Conservation (phyloP, 2,329 filamentous ascomycete genomes). For the Beauveria pseudobassiana region DNA sequence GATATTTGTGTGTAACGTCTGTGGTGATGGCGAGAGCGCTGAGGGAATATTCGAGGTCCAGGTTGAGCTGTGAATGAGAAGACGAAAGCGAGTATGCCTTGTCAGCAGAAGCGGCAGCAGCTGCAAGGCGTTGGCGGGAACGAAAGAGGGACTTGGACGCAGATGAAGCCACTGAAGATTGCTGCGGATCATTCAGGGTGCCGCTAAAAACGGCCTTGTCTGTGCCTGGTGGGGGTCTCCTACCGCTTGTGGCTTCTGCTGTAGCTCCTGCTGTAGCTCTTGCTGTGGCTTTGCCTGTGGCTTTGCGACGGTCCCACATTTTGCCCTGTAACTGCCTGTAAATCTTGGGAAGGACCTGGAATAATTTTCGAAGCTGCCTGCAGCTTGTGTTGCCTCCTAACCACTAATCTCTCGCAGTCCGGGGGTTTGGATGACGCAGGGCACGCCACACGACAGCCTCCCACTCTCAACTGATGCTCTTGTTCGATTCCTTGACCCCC, state of each 20-base stretch:
- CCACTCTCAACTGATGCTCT: background rate
- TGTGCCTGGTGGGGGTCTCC: background rate
- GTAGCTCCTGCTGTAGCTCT: too few species aligned
- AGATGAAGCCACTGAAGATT: background rate
- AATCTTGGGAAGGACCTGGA: background rate
- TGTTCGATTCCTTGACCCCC: background rate
- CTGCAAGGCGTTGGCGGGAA: background rate
- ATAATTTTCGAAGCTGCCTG: too few species aligned
- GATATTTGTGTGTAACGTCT: conserved; percentile 22
- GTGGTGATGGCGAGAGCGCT: conserved; percentile 22
- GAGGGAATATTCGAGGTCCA: conserved; percentile 20
- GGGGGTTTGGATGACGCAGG: background rate
- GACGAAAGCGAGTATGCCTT: conserved; percentile 2
- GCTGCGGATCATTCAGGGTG: background rate
- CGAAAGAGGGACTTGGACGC: background rate
- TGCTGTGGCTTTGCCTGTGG: background rate
- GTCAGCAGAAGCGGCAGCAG: background rate
- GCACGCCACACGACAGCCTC: conserved; percentile 1
- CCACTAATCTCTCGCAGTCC: background rate
- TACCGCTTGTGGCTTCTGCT: background rate
- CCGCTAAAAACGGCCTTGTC: background rate
- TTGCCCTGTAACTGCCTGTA: conserved; percentile 11
- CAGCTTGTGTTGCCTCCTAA: background rate
- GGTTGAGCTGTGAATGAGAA: background rate
- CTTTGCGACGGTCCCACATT: conserved; percentile 12